A percentile compares a stretch with the other conserved stretches of the same genome.
Evolutionary conservation across 139 green algal genomes (phyloP).

Genomic region (Axilococcus clingmanii): DNA sequence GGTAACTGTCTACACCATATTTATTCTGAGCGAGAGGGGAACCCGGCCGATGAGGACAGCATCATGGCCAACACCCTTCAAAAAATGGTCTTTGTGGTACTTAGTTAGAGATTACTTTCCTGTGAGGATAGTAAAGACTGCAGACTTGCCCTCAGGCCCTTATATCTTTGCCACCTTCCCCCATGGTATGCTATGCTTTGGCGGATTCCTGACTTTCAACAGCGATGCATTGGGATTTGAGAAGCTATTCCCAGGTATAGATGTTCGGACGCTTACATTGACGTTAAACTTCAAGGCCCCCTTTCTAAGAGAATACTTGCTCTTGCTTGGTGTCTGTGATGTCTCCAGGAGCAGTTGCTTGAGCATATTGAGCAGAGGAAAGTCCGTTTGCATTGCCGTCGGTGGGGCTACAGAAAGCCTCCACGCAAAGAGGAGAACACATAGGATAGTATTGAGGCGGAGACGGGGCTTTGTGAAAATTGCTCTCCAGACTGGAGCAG

Average conservation of each 20-base stretch:
- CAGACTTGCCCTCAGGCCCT: slow-evolving; percentile 5
- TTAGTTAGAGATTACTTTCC: slow-evolving; percentile 14
- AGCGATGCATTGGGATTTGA: slow-evolving; percentile 16
- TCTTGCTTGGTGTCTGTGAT: slow-evolving; percentile 9
- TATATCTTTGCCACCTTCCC: slow-evolving; percentile 25
- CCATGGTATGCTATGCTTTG: slow-evolving; percentile 15
- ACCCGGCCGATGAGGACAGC: not conserved
- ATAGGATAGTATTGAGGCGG: slow-evolving; percentile 17
- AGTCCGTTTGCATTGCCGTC: slow-evolving; percentile 8
- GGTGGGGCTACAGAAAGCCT: slow-evolving; percentile 20
- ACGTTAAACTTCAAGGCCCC: slow-evolving; percentile 21
- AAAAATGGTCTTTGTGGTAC: slow-evolving; percentile 16
- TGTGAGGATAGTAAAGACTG: slow-evolving; percentile 14
- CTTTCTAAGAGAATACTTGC: slow-evolving; percentile 18
- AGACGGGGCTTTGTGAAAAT: slow-evolving; percentile 19
- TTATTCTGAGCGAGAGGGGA: slow-evolving; percentile 1
- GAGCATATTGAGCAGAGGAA: slow-evolving; percentile 10
- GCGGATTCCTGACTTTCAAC: slow-evolving; percentile 3
- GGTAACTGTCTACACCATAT: not conserved
- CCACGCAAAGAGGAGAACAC: slow-evolving; percentile 5
- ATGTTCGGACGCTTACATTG: slow-evolving; percentile 11
- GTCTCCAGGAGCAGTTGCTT: slow-evolving; percentile 15
- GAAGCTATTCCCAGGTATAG: slow-evolving; percentile 24
- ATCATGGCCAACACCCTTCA: slow-evolving; percentile 4
- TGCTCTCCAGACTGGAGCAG: slow-evolving; percentile 8